phyloP scores from a whole-genome alignment of 2,329 filamentous ascomycete genomes.

The Fusarium veterinarium region DNA sequence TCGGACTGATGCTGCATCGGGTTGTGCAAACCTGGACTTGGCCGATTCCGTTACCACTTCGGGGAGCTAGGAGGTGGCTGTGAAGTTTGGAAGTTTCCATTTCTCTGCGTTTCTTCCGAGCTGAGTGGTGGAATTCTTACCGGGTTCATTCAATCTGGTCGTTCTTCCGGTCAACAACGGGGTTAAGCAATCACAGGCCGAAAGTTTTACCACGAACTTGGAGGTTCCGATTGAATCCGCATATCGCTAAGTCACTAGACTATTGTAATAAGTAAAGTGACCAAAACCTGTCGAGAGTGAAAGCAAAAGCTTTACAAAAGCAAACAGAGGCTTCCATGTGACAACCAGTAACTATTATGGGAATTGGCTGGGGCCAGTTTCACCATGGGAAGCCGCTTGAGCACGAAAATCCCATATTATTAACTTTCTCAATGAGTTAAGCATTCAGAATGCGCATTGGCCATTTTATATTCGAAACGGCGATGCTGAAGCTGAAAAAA shows the following conservation, averaged over 20 bases:
- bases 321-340: neutral
- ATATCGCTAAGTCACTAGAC: neutral
- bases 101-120: neutral
- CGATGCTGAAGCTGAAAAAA: neutral
- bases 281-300: neutral
- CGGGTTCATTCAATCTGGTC: neutral
- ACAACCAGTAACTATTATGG: neutral
- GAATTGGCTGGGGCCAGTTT: conserved; percentile 18
- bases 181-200: neutral
- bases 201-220: neutral
- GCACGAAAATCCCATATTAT: neutral
- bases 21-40: conserved; percentile 16
- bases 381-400: conserved; percentile 2
- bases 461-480: neutral
- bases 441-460: neutral
- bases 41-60: conserved; percentile 10
- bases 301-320: neutral
- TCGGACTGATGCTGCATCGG: conserved; percentile 26
- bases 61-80: conserved; percentile 15
- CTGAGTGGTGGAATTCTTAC: conserved; percentile 35
- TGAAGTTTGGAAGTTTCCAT: conserved; percentile 17
- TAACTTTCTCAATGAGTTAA: neutral
- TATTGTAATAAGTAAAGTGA: neutral
- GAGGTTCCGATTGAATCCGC: conserved; percentile 2
- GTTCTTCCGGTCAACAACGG: neutral